Evolutionary conservation across 2,329 filamentous ascomycete species (phyloP).

Genomic region (Clarireedia homoeocarpa): DNA sequence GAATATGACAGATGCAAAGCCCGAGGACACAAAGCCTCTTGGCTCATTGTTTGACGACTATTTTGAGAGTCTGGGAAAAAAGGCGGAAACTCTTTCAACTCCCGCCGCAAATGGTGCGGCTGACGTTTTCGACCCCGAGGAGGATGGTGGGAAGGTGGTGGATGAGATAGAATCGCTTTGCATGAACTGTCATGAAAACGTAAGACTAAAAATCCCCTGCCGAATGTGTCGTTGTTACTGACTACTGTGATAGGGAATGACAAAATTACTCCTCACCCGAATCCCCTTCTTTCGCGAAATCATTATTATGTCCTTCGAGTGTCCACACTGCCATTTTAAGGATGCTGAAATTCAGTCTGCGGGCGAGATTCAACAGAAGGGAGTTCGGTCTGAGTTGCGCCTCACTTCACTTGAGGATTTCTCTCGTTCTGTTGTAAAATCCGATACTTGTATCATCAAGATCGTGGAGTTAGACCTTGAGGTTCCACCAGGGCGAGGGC

Average conservation of each 20-base stretch:
- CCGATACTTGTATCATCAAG: conserved; percentile 76
- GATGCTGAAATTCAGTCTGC: conserved; percentile 95
- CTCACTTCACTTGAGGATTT: conserved; percentile 69
- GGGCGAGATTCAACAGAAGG: conserved; percentile 83
- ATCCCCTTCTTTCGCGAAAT: conserved; percentile 98
- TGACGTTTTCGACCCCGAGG: conserved; percentile 27
- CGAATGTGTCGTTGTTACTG: not conserved
- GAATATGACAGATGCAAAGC: conserved; percentile 37
- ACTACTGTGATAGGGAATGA: conserved; percentile 55
- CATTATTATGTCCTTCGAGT: conserved; percentile 94
- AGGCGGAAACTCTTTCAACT: conserved; percentile 45
- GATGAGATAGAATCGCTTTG: conserved; percentile 71
- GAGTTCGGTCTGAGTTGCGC: conserved; percentile 74
- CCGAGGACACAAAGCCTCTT: conserved; percentile 33
- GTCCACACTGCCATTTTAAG: conserved; percentile 78
- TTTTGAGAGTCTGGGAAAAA: conserved; percentile 56
- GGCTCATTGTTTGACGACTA: conserved; percentile 44
- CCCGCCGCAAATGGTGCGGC: conserved; percentile 21
- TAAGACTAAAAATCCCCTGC: conserved; percentile 31
- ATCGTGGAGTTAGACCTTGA: conserved; percentile 91
- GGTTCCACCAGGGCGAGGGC: conserved; percentile 82
- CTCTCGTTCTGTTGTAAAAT: conserved; percentile 83
- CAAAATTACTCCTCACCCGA: conserved; percentile 77
- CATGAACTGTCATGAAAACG: conserved; percentile 80
- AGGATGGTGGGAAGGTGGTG: conserved; percentile 47